These are phyloP conservation scores for Lachancea dasiensis DNA, from an alignment of 805 yeast species.

Conservation along the genomic window DNA sequence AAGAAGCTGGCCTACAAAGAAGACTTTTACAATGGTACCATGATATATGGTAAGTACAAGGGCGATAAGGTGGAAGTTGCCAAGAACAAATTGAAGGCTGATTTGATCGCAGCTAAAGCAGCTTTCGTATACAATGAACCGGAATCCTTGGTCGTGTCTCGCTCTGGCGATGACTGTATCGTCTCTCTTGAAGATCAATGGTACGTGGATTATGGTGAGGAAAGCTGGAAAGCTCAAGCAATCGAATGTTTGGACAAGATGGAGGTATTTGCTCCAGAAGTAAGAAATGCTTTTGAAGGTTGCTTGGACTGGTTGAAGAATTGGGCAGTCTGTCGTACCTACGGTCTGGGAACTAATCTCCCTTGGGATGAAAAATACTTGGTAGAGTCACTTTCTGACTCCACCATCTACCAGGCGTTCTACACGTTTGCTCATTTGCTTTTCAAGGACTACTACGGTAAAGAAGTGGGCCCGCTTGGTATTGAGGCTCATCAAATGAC, in stretches of 20 bases:
- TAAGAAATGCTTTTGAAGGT: slow-evolving; percentile 87
- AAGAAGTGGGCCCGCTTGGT: slow-evolving; percentile 61
- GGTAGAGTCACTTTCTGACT: slow-evolving; percentile 92
- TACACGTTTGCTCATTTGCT: slow-evolving; percentile 84
- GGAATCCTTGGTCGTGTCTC: slow-evolving; percentile 79
- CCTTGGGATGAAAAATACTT: slow-evolving; percentile 96
- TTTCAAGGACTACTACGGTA: slow-evolving; percentile 83
- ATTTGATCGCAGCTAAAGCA: slow-evolving; percentile 65
- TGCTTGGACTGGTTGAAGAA: slow-evolving; percentile 93
- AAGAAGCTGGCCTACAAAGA: slow-evolving; percentile 95
- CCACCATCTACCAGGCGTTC: slow-evolving; percentile 92
- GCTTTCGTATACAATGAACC: slow-evolving; percentile 95
- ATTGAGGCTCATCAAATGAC: slow-evolving; percentile 82
- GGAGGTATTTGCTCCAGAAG: slow-evolving; percentile 78
- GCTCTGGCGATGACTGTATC: slow-evolving; percentile 95
- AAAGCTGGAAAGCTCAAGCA: slow-evolving; percentile 75
- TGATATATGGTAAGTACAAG: slow-evolving; percentile 73
- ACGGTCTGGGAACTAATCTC: slow-evolving; percentile 88
- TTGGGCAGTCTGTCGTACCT: slow-evolving; percentile 97
- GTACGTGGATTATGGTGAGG: slow-evolving; percentile 97
- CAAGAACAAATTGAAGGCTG: slow-evolving; percentile 79
- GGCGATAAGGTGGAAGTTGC: slow-evolving; percentile 91
- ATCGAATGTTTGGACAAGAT: slow-evolving; percentile 67
- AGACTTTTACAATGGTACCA: slow-evolving; percentile 85
- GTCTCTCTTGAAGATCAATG: slow-evolving; percentile 98